phyloP scores from a whole-genome alignment of 2,329 filamentous ascomycete species.

The Penicillium rolfsii region DNA sequence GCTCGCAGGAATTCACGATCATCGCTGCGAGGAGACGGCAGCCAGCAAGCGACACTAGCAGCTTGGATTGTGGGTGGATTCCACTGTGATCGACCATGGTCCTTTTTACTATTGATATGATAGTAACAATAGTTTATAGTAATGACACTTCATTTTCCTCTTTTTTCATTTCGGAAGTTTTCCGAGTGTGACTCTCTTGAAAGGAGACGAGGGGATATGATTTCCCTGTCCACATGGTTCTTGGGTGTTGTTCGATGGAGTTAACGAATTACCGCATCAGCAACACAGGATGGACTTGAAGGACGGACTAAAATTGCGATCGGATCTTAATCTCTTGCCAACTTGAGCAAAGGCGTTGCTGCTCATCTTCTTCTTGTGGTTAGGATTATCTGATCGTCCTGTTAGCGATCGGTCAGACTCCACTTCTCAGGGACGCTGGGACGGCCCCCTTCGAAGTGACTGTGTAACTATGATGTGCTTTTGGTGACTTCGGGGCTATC shows the following conservation, averaged over 20 bases:
- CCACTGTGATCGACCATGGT: slow-evolving; percentile 16
- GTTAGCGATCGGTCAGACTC: slow-evolving; percentile 30
- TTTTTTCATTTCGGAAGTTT: slow-evolving; percentile 13
- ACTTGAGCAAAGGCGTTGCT: slow-evolving; percentile 28
- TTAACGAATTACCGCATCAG: not conserved
- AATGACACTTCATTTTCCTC: not conserved
- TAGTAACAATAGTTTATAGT: not conserved
- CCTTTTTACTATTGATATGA: not conserved
- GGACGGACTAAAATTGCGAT: slow-evolving; percentile 33
- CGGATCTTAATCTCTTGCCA: slow-evolving; percentile 35
- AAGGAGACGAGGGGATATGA: not conserved
- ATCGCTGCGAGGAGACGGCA: slow-evolving; percentile 10
- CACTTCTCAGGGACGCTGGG: slow-evolving; percentile 18
- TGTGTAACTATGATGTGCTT: not conserved
- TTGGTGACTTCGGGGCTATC: not conserved
- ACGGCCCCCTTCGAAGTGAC: not conserved
- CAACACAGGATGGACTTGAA: slow-evolving; percentile 4
- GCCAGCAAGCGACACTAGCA: slow-evolving; percentile 12
- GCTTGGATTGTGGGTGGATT: slow-evolving; percentile 21
- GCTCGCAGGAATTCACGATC: slow-evolving; percentile 9
- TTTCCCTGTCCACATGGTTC: not conserved
- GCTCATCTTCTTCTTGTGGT: slow-evolving; percentile 29
- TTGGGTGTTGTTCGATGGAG: slow-evolving; percentile 4
- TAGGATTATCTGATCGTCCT: slow-evolving; percentile 35
- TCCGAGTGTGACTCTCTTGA: slow-evolving; percentile 10